phyloP scores from a whole-genome alignment of 2,329 filamentous ascomycete genomes.

The Pseudocercospora musae region DNA sequence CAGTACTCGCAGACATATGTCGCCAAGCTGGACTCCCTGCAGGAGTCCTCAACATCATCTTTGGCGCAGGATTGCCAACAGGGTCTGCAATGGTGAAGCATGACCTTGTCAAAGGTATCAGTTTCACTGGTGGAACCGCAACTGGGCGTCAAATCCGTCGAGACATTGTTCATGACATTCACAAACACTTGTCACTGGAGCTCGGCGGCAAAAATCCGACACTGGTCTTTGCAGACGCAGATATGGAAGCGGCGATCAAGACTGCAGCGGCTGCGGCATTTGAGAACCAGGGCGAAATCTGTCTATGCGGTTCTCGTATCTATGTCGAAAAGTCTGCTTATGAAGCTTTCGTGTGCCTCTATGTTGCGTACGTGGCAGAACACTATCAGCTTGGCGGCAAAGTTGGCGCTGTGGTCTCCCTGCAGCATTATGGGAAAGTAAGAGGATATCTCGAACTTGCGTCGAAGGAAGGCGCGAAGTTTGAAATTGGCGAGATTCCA shows the following conservation, averaged over 20 bases:
- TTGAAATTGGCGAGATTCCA: slow-evolving; percentile 6
- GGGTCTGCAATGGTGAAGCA: slow-evolving; percentile 28
- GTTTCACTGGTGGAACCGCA: slow-evolving; percentile 45
- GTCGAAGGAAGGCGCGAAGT: slow-evolving; percentile 8
- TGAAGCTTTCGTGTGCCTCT: slow-evolving; percentile 6
- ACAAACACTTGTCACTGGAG: slow-evolving; percentile 49
- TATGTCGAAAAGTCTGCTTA: slow-evolving; percentile 12
- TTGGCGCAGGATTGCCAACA: slow-evolving; percentile 42
- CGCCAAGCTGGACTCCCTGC: slow-evolving; percentile 42
- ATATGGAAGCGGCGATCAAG: slow-evolving; percentile 37
- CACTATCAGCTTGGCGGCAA: background rate
- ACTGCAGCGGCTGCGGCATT: slow-evolving; percentile 11
- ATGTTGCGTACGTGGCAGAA: slow-evolving; percentile 3
- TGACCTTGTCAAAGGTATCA: slow-evolving; percentile 52
- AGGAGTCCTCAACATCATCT: slow-evolving; percentile 42
- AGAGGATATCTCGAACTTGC: slow-evolving; percentile 11
- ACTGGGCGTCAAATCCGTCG: slow-evolving; percentile 44
- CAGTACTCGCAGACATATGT: slow-evolving; percentile 12
- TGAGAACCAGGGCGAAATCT: slow-evolving; percentile 18
- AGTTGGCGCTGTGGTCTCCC: slow-evolving; percentile 12
- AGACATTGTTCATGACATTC: slow-evolving; percentile 35
- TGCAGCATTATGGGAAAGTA: slow-evolving; percentile 12
- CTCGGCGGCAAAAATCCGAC: slow-evolving; percentile 49
- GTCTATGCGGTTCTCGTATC: slow-evolving; percentile 12
- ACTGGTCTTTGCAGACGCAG: slow-evolving; percentile 46